A percentile compares a stretch with the other conserved stretches of the same genome.
These are phyloP conservation scores for Dendrobium nobile DNA, from an alignment of 106 monocot species.

Conservation along the genomic window DNA sequence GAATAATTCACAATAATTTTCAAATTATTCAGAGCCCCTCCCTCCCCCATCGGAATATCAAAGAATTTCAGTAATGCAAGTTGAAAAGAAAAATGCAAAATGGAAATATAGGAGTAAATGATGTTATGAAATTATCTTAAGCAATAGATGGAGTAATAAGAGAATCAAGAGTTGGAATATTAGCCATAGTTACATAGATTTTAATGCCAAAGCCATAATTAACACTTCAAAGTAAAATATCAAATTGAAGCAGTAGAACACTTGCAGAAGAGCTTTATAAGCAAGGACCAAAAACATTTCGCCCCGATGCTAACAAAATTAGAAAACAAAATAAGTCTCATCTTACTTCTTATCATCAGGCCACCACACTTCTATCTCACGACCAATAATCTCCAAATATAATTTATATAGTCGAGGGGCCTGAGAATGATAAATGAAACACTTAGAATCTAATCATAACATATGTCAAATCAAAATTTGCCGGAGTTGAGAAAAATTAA, in stretches of 20 bases:
- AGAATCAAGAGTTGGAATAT: background rate
- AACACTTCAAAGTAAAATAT: background rate
- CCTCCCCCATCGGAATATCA: background rate
- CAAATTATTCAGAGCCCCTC: background rate
- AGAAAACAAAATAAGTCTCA: background rate
- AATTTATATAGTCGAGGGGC: background rate
- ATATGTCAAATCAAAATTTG: background rate
- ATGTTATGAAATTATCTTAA: background rate
- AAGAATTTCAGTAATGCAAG: background rate
- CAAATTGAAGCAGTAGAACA: background rate
- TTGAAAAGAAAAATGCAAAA: background rate
- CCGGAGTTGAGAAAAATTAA: background rate
- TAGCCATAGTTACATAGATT: background rate
- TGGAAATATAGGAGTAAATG: background rate
- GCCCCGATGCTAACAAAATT: background rate
- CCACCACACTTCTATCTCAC: conserved; percentile 9
- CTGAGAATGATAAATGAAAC: conserved; percentile 1
- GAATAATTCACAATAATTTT: background rate
- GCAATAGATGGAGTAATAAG: background rate
- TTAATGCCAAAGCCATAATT: background rate
- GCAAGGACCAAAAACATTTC: background rate
- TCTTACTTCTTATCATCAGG: conserved; percentile 10
- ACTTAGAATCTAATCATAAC: background rate
- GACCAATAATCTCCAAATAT: background rate
- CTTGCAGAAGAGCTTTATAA: background rate